These are phyloP conservation scores for Albugo laibachii DNA, from an alignment of 352 stramenopile species.

Conservation along the genomic window DNA sequence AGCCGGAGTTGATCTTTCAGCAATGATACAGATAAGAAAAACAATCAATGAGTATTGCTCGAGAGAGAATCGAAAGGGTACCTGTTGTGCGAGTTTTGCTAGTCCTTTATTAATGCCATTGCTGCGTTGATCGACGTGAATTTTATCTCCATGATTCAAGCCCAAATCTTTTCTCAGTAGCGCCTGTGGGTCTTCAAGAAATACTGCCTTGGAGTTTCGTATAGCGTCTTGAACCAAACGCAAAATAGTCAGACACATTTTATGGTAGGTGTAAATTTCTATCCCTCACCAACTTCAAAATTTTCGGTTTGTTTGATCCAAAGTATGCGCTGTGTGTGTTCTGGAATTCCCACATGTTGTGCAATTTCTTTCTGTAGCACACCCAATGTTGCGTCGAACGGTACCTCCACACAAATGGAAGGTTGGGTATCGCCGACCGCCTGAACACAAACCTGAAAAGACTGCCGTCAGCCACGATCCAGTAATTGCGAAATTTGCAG, in stretches of 20 bases:
- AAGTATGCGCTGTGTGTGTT: conserved; percentile 67
- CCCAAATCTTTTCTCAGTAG: conserved; percentile 70
- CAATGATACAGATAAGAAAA: too few relatives aligned
- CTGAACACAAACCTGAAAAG: conserved; percentile 56
- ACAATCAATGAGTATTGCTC: too few relatives aligned
- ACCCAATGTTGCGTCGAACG: conserved; percentile 55
- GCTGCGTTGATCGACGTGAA: conserved; percentile 69
- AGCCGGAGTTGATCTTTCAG: conserved; percentile 73
- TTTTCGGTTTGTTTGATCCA: conserved; percentile 78
- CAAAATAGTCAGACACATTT: neutral
- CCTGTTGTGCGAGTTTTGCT: conserved; percentile 62
- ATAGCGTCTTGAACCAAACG: neutral
- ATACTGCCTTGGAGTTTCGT: conserved; percentile 16
- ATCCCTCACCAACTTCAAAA: conserved; percentile 44
- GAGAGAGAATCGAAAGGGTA: too few relatives aligned
- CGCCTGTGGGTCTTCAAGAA: conserved; percentile 36
- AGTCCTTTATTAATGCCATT: conserved; percentile 62
- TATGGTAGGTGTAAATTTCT: neutral
- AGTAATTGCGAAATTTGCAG: neutral
- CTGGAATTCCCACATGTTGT: conserved; percentile 58
- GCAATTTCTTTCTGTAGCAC: conserved; percentile 62
- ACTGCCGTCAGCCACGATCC: neutral
- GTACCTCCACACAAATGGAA: conserved; percentile 59
- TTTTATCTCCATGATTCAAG: conserved; percentile 74
- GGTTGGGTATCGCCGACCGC: conserved; percentile 55